Conservation (phyloP, 2,329 filamentous ascomycete genomes). For the Microdochium trichocladiopsis region DNA sequence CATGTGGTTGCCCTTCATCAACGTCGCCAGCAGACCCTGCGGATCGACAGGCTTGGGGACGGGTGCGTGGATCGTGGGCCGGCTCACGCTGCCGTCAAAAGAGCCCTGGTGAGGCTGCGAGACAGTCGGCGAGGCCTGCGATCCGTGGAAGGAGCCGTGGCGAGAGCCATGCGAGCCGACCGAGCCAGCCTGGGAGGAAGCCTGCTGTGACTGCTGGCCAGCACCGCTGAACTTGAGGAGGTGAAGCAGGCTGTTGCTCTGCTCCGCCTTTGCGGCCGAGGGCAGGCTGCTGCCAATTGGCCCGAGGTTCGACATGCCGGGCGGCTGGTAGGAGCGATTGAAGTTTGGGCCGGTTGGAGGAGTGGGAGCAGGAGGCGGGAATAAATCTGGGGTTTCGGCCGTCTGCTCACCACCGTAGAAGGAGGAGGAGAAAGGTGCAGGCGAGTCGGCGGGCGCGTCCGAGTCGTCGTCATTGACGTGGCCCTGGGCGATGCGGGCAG, state of each 20-base stretch:
- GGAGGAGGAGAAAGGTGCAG: not conserved
- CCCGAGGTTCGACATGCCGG: conserved; percentile 35
- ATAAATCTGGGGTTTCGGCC: conserved; percentile 16
- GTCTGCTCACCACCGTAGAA: conserved; percentile 16
- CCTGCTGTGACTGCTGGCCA: conserved; percentile 13
- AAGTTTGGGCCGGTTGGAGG: conserved; percentile 26
- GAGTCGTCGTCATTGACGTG: conserved; percentile 11
- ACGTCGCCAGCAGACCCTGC: conserved; percentile 48
- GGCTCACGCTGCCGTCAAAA: conserved; percentile 11
- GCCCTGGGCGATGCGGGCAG: not conserved
- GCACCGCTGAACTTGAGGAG: conserved; percentile 52
- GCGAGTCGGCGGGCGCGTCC: conserved; percentile 2
- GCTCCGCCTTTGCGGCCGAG: conserved; percentile 27
- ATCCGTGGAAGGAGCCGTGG: conserved; percentile 17
- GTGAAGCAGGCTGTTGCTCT: conserved; percentile 50
- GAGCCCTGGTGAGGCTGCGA: conserved; percentile 10
- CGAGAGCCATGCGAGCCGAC: not conserved
- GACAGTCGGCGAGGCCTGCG: conserved; percentile 15
- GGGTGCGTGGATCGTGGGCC: conserved; percentile 45
- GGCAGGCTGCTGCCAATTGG: conserved; percentile 40
- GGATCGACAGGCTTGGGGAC: conserved; percentile 50
- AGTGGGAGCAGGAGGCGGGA: conserved; percentile 35
- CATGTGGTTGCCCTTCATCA: conserved; percentile 47
- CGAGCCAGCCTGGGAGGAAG: conserved; percentile 12
- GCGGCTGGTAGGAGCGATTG: conserved; percentile 28